These are phyloP conservation scores for Apiosordaria backusii DNA, from an alignment of 495 filamentous ascomycete species.

Conservation along the genomic window DNA sequence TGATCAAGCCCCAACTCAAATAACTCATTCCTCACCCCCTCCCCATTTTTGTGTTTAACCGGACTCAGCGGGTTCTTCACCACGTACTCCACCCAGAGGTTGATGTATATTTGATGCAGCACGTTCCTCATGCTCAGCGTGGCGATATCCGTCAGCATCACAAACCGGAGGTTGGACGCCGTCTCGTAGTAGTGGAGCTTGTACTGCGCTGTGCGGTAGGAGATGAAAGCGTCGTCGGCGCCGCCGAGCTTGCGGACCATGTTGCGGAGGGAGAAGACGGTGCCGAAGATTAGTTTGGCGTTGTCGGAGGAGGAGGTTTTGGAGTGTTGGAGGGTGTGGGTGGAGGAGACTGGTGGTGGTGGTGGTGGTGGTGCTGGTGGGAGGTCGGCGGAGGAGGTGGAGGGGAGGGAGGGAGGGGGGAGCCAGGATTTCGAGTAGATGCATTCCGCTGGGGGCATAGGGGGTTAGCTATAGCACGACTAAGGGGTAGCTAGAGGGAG, in stretches of 20 bases:
- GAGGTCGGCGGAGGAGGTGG: conserved; percentile 24
- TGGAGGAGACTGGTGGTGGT: conserved; percentile 27
- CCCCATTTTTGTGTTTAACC: conserved; percentile 80
- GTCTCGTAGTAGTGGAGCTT: conserved; percentile 99
- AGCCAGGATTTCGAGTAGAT: conserved; percentile 77
- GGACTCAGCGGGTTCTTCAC: conserved; percentile 93
- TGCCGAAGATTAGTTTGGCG: conserved; percentile 95
- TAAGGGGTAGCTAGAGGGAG: conserved; percentile 1
- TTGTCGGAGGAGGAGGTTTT: conserved; percentile 71
- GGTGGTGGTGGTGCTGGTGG: background rate
- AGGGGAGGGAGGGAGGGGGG: conserved; percentile 25
- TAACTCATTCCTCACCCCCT: conserved; percentile 88
- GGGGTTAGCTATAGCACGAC: conserved; percentile 16
- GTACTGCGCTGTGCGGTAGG: conserved; percentile 86
- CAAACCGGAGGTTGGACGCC: conserved; percentile 88
- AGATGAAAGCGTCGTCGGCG: conserved; percentile 87
- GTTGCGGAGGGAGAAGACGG: conserved; percentile 90
- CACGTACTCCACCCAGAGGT: conserved; percentile 94
- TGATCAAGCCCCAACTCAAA: conserved; percentile 90
- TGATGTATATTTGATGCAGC: conserved; percentile 97
- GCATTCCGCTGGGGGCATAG: conserved; percentile 66
- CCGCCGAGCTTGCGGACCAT: conserved; percentile 95
- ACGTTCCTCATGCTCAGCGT: conserved; percentile 87
- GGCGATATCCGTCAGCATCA: conserved; percentile 91
- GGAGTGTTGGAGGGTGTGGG: conserved; percentile 9